phyloP scores from a whole-genome alignment of 2,329 filamentous ascomycete species.

The Fusarium sp. region DNA sequence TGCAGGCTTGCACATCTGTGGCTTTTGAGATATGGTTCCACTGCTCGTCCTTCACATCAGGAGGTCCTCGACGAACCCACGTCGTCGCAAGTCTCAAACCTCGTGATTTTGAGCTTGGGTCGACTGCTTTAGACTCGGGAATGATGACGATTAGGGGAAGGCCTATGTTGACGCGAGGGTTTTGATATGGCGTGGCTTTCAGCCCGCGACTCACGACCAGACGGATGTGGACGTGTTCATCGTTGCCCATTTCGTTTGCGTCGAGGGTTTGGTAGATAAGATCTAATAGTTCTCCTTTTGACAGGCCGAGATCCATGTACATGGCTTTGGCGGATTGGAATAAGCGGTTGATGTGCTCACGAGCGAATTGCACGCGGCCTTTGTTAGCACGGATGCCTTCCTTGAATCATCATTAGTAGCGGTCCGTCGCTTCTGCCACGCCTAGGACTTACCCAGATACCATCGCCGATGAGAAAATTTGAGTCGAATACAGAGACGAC shows the following conservation, averaged over 20 bases:
- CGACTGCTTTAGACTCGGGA: slow-evolving; percentile 11
- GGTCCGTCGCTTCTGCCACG: rapidly evolving
- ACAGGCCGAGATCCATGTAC: slow-evolving; percentile 11
- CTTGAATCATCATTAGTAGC: not conserved
- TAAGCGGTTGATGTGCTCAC: slow-evolving; percentile 3
- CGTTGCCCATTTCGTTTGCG: slow-evolving; percentile 1
- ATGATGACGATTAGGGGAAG: slow-evolving; percentile 17
- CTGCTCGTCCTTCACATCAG: slow-evolving; percentile 14
- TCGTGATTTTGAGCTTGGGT: slow-evolving; percentile 12
- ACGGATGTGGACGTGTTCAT: slow-evolving; percentile 19
- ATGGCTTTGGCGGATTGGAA: slow-evolving; percentile 19
- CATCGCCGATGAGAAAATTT: slow-evolving; percentile 18
- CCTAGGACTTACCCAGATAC: not conserved
- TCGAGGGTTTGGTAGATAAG: not conserved
- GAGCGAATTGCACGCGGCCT: slow-evolving; percentile 1
- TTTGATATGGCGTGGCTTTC: slow-evolving; percentile 5
- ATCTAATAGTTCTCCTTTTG: not conserved
- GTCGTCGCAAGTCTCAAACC: not conserved
- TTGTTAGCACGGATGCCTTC: slow-evolving; percentile 25
- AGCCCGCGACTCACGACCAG: slow-evolving; percentile 5
- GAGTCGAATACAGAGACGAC: slow-evolving; percentile 16
- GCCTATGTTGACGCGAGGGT: slow-evolving; percentile 4
- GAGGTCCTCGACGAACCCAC: not conserved
- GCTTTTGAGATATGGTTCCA: slow-evolving; percentile 30
- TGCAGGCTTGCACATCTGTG: slow-evolving; percentile 1